Evolutionary conservation across 306 rosid species (phyloP).

Genomic region (Quillaja saponaria): DNA sequence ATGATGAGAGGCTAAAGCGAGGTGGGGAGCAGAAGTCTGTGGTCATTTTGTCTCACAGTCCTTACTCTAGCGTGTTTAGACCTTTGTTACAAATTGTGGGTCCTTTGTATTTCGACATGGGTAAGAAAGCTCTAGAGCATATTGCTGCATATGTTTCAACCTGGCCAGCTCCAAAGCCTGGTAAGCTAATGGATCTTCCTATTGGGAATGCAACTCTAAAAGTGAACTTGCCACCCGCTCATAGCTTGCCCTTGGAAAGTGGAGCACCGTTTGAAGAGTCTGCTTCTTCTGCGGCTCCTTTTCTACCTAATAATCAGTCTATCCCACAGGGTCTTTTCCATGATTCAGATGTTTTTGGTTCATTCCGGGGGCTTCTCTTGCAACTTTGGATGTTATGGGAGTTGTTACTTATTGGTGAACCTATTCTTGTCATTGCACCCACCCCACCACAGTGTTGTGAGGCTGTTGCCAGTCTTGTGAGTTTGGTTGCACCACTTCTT

Average conservation of each 20-base stretch:
- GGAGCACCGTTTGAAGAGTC: conserved; percentile 58
- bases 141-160: conserved; percentile 82
- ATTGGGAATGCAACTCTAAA: conserved; percentile 84
- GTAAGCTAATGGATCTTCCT: conserved; percentile 87
- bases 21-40: conserved; percentile 99
- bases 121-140: conserved; percentile 89
- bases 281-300: conserved; percentile 73
- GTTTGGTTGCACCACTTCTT: conserved; percentile 89
- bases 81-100: conserved; percentile 93
- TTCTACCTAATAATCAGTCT: conserved; percentile 70
- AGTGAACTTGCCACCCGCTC: conserved; percentile 87
- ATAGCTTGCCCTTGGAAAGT: conserved; percentile 63
- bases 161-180: conserved; percentile 85
- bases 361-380: conserved; percentile 70
- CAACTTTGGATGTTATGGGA: conserved; percentile 99
- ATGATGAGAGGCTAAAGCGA: conserved; percentile 86
- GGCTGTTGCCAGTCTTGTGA: conserved; percentile 94
- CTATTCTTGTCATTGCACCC: conserved; percentile 84
- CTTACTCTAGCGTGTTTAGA: conserved; percentile 79
- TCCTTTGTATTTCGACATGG: conserved; percentile 84
- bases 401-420: conserved; percentile 85
- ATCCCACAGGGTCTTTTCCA: conserved; percentile 86
- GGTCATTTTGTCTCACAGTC: conserved; percentile 70
- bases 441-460: conserved; percentile 95
- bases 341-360: conserved; percentile 84